Conservation (phyloP, 306 rosid genomes). For the Glycine soja region DNA sequence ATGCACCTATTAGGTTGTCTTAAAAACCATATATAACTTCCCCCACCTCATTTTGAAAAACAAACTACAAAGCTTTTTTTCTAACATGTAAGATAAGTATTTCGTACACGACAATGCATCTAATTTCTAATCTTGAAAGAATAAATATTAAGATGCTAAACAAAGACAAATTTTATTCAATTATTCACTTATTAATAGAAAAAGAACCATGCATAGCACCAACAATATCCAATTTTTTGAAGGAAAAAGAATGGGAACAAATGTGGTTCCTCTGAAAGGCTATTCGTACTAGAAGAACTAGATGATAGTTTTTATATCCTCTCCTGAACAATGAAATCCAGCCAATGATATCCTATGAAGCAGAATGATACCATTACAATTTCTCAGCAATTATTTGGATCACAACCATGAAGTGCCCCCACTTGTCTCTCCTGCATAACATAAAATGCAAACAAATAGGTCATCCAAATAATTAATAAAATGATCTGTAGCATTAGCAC, state of each 20-base stretch:
- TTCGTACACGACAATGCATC: no score
- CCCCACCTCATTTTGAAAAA: no score
- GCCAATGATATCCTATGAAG: constrained; percentile 4
- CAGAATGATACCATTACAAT: neutral
- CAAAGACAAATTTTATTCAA: neutral
- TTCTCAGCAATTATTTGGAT: neutral
- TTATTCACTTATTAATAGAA: neutral
- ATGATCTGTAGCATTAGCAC: neutral
- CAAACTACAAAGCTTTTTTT: no score
- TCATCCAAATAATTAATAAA: neutral
- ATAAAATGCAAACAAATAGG: neutral
- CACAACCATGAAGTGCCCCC: neutral
- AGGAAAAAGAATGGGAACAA: neutral
- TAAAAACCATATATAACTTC: no score
- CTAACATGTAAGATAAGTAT: no score
- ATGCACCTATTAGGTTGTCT: no score
- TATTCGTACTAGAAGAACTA: neutral
- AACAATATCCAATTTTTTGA: neutral
- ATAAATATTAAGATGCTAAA: no score
- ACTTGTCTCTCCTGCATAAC: constrained; percentile 44
- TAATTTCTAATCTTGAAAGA: no score
- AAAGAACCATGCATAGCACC: neutral
- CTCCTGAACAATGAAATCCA: neutral
- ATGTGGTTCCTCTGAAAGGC: neutral
- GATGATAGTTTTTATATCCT: neutral